Conservation (phyloP, 306 rosid species). For the Malus orientalis region DNA sequence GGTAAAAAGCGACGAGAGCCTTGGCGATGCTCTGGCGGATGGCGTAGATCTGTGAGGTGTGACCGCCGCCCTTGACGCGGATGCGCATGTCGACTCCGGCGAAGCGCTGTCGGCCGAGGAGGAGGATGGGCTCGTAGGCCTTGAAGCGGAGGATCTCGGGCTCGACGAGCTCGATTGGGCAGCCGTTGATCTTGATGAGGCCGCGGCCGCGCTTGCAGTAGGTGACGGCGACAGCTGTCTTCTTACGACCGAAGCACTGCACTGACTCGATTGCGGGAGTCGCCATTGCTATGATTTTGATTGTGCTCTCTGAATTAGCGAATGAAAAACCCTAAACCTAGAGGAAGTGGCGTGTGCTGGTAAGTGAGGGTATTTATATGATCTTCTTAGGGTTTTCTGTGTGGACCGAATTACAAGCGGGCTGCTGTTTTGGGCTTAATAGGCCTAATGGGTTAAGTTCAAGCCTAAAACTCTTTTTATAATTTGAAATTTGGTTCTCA, state of each 20-base stretch:
- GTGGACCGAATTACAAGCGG: neutral
- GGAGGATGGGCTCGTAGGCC: conserved; percentile 73
- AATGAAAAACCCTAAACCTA: conserved; percentile 9
- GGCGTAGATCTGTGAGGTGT: conserved; percentile 81
- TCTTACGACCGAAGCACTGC: conserved; percentile 81
- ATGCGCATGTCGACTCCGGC: conserved; percentile 73
- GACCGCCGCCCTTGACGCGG: conserved; percentile 78
- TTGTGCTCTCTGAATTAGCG: neutral
- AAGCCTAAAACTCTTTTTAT: neutral
- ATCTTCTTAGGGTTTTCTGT: conserved; percentile 1
- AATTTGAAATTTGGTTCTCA: no score
- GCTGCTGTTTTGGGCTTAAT: neutral
- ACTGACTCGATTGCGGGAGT: conserved; percentile 40
- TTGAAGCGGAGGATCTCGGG: conserved; percentile 81
- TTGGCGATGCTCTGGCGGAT: conserved; percentile 80
- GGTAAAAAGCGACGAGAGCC: conserved; percentile 73
- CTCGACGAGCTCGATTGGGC: conserved; percentile 70
- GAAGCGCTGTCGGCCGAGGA: conserved; percentile 61
- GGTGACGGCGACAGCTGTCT: conserved; percentile 86
- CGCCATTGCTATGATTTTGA: conserved; percentile 23
- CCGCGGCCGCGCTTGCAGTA: conserved; percentile 84
- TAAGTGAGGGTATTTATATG: conserved; percentile 3
- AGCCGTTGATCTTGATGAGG: conserved; percentile 74
- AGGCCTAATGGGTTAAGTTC: neutral
- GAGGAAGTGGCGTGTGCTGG: neutral